Evolutionary conservation across 371 early-diverging fungal genomes (phyloP), one percentile per base, ranked within the genome.

Genomic region (Furculomyces boomerangus): DNA sequence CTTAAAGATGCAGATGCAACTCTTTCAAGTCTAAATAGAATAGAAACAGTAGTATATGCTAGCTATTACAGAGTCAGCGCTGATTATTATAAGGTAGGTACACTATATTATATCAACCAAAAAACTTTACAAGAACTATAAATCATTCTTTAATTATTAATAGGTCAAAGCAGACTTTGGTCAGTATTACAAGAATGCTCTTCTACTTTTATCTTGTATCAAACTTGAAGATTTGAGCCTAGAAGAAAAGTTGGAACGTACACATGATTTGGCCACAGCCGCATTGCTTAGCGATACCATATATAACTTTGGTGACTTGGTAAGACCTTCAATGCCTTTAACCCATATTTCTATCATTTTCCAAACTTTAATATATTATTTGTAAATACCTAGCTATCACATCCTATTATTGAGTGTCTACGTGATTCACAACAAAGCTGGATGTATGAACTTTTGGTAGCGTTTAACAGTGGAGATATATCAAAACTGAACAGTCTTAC

Each of bases 221-320:
- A 75, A 83, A 41, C 56, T 93, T 31, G 80, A 86, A 46, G 89
- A 90, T 27, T 63, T 98, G 55, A 68, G 78, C 2, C 28, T 39
- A 0, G 69, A 67, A 18, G 96, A 95, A 62, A 81, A 81, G 58
- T 71, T 71, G 14, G 83, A 84, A 63, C 78, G 95, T 46, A 96
- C 96, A 13, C 81, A 86, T 55, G 94, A 96, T 53, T 74, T 98
- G 65, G 73, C 90, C 0, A 67, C 96, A 25, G 79, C 91, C 10
- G 98, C 96, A 1, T 66, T 98, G 40, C 69, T 98, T 22, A 91
- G 93, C 28, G 93, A 93, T 47, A 87, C 80, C 39, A 84, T 98
- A 39, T 98, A 95, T 73, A 96, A 96, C 74, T 98, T 98, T 84
- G 96, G 98, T 54, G 93, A 95, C 68, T 70, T 98, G 76, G 88